phyloP scores from a whole-genome alignment of 768 basidiomycete genomes.

The Tephrocybe sp. region DNA sequence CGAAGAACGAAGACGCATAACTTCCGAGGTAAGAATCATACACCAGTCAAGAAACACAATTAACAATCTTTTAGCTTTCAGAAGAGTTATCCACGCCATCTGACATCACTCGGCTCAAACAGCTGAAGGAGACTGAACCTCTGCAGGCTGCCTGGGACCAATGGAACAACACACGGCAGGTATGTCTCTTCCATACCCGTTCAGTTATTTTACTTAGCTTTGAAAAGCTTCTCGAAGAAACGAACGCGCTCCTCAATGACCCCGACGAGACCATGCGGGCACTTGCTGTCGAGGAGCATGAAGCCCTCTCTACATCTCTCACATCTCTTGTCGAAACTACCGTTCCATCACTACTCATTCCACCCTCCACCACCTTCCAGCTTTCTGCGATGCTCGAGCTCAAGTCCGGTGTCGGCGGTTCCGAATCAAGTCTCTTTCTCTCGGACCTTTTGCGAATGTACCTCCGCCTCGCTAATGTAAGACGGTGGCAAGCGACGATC shows the following conservation, averaged over 20 bases:
- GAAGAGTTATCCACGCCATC: conserved; percentile 52
- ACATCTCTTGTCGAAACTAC: conserved; percentile 36
- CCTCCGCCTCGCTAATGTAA: conserved; percentile 55
- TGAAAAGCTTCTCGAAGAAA: conserved; percentile 67
- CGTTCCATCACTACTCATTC: conserved; percentile 75
- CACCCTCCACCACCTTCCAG: conserved; percentile 60
- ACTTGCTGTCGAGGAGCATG: conserved; percentile 70
- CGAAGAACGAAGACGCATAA: conserved; percentile 44
- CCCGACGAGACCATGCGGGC: conserved; percentile 73
- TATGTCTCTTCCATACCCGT: conserved; percentile 24
- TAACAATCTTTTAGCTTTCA: conserved; percentile 41
- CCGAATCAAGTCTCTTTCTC: conserved; percentile 83
- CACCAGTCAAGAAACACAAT: background rate
- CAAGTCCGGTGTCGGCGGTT: conserved; percentile 91
- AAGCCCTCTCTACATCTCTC: conserved; percentile 38
- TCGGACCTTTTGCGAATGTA: conserved; percentile 84
- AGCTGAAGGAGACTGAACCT: conserved; percentile 68
- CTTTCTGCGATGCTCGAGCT: conserved; percentile 86
- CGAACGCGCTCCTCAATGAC: conserved; percentile 62
- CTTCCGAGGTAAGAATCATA: conserved; percentile 39
- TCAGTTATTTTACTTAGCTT: background rate
- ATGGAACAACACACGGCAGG: conserved; percentile 59
- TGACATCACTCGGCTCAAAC: conserved; percentile 58
- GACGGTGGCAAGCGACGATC: conserved; percentile 60
- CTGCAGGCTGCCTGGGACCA: conserved; percentile 67